phyloP scores from a whole-genome alignment of 148 eudicot species.

The Persicaria tinctoria region DNA sequence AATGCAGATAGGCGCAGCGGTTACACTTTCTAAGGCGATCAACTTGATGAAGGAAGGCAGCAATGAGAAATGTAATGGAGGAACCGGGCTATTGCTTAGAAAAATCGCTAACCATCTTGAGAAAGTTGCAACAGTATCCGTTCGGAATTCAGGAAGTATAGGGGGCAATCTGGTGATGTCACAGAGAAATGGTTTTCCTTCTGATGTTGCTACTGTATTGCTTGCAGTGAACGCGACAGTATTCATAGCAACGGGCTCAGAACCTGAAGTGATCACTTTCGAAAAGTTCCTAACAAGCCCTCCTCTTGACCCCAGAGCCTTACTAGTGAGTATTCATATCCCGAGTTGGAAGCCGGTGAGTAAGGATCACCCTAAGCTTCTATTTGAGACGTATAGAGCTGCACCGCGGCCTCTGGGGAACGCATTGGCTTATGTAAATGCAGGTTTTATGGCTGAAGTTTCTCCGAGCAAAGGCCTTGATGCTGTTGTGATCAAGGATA shows the following conservation, averaged over 20 bases:
- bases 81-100: constrained; percentile 22
- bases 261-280: constrained; percentile 37
- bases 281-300: constrained; percentile 62
- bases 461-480: constrained; percentile 18
- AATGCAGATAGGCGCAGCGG: constrained; percentile 74
- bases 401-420: constrained; percentile 88
- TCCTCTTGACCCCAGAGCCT: constrained; percentile 45
- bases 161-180: constrained; percentile 98
- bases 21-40: constrained; percentile 66
- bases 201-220: constrained; percentile 77
- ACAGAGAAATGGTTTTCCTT: constrained; percentile 70
- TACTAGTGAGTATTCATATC: constrained; percentile 55
- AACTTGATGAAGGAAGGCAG: constrained; percentile 35
- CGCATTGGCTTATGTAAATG: constrained; percentile 70
- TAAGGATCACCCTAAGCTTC: constrained; percentile 24
- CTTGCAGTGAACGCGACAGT: constrained; percentile 57
- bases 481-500: constrained; percentile 33
- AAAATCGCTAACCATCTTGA: constrained; percentile 73
- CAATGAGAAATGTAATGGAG: constrained; percentile 7
- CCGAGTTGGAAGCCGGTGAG: constrained; percentile 33
- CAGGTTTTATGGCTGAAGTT: constrained; percentile 75
- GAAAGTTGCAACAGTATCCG: constrained; percentile 60
- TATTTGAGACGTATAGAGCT: constrained; percentile 81
- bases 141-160: constrained; percentile 78
- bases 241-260: constrained; percentile 31